A percentile compares a stretch with the other conserved stretches of the same genome.
phyloP scores from a whole-genome alignment of 208 protist species.

The Trichomonas tenax region DNA sequence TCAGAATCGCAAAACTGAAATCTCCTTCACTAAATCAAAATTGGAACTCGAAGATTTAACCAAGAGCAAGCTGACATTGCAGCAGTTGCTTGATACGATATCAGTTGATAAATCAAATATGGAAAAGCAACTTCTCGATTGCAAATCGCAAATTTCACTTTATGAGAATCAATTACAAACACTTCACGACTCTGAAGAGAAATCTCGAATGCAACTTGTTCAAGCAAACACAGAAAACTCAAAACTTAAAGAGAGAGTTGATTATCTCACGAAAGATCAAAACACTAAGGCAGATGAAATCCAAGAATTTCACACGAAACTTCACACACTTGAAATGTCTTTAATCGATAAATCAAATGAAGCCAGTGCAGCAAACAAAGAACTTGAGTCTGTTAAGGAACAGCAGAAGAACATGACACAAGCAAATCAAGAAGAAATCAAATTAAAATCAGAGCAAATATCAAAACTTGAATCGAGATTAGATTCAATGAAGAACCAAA shows the following conservation, averaged over 20 bases:
- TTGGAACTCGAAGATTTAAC: not conserved
- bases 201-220: not conserved
- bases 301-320: not conserved
- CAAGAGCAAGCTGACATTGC: not conserved
- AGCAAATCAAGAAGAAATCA: not conserved
- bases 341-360: not conserved
- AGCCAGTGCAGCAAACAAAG: not conserved
- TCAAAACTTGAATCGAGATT: not conserved
- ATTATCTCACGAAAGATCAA: not conserved
- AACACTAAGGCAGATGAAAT: not conserved
- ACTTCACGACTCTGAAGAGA: not conserved
- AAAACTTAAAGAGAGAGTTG: not conserved
- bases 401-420: not conserved
- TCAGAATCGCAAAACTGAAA: not conserved
- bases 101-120: not conserved
- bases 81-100: not conserved
- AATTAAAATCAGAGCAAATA: not conserved
- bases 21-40: not conserved
- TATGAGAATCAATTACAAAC: not conserved
- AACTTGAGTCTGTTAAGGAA: not conserved
- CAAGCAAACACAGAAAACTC: not conserved
- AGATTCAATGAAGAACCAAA: not conserved
- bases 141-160: not conserved
- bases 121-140: not conserved
- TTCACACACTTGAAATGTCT: not conserved